A percentile compares a stretch with the other conserved stretches of the same genome.
Evolutionary conservation across 495 filamentous ascomycete species (phyloP).

Genomic region (Ascobolus immersus): DNA sequence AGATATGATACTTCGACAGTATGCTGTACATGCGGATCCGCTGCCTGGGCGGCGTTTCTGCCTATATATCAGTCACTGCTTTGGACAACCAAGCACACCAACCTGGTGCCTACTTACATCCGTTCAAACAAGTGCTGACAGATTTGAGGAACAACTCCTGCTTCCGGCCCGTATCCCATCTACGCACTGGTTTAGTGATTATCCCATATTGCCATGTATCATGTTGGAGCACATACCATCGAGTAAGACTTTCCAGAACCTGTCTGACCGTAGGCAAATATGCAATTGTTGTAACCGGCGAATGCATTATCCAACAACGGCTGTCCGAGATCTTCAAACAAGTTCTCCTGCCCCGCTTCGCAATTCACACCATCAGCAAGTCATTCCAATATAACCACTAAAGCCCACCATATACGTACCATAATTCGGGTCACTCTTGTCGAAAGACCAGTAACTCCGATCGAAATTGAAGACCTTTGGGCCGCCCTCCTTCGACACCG

Average conservation of each 20-base stretch:
- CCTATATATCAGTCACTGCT: background rate
- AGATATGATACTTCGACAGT: slow-evolving; percentile 97
- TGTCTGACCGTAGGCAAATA: slow-evolving; percentile 97
- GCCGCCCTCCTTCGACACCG: slow-evolving; percentile 26
- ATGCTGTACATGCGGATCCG: slow-evolving; percentile 54
- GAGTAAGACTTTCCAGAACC: slow-evolving; percentile 97
- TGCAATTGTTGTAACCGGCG: slow-evolving; percentile 97
- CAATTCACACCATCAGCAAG: background rate
- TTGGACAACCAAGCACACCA: background rate
- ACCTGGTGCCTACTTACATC: slow-evolving; percentile 30
- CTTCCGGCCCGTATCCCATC: slow-evolving; percentile 93
- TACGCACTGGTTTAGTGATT: too few species aligned
- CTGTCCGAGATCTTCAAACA: slow-evolving; percentile 67
- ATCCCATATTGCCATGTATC: too few species aligned
- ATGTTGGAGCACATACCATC: slow-evolving; percentile 42
- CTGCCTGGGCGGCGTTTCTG: slow-evolving; percentile 31
- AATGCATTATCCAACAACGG: slow-evolving; percentile 96
- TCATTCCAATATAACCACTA: background rate
- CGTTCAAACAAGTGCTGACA: slow-evolving; percentile 92
- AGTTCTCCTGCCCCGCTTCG: slow-evolving; percentile 50
- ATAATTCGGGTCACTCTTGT: slow-evolving; percentile 52
- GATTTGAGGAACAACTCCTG: slow-evolving; percentile 92
- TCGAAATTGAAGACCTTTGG: slow-evolving; percentile 88
- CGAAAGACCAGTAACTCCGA: slow-evolving; percentile 93
- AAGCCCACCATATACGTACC: slow-evolving; percentile 16